A percentile compares a stretch with the other conserved stretches of the same genome.
phyloP scores from a whole-genome alignment of 1,139 yeast genomes.

The Suhomyces wounanorum region DNA sequence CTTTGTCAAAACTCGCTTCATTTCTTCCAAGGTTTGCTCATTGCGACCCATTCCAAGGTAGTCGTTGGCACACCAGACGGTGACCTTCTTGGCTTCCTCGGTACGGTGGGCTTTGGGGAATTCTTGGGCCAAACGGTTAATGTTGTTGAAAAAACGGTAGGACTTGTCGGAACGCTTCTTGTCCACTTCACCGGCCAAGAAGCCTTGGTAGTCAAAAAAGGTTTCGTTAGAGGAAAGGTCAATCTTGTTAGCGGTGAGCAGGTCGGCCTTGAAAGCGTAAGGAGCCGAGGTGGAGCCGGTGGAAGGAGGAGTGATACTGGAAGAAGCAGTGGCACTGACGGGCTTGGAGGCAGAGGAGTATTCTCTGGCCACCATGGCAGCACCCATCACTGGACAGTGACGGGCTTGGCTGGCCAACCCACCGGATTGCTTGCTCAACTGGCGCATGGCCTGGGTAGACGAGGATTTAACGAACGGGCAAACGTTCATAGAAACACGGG shows the following conservation, averaged over 20 bases:
- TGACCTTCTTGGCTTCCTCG: slow-evolving; percentile 75
- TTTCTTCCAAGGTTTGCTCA: slow-evolving; percentile 66
- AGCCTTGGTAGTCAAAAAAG: slow-evolving; percentile 65
- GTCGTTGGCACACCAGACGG: slow-evolving; percentile 99
- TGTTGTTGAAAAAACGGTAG: slow-evolving; percentile 93
- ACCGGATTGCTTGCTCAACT: slow-evolving; percentile 44
- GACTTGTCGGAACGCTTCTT: slow-evolving; percentile 86
- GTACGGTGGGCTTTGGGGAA: slow-evolving; percentile 91
- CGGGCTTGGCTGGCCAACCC: slow-evolving; percentile 64
- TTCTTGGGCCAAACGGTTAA: slow-evolving; percentile 90
- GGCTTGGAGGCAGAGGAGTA: slow-evolving; percentile 63
- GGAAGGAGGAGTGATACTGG: slow-evolving; percentile 9
- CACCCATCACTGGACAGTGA: slow-evolving; percentile 86
- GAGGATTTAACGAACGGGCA: slow-evolving; percentile 86
- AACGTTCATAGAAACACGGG: slow-evolving; percentile 73
- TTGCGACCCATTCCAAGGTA: slow-evolving; percentile 94
- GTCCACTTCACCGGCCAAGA: slow-evolving; percentile 61
- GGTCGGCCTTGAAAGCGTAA: slow-evolving; percentile 34
- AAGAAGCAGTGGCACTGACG: slow-evolving; percentile 49
- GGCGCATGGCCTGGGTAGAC: slow-evolving; percentile 61
- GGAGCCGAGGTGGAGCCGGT: slow-evolving; percentile 26
- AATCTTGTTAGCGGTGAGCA: slow-evolving; percentile 32
- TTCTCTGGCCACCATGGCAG: slow-evolving; percentile 55
- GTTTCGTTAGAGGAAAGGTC: slow-evolving; percentile 42
- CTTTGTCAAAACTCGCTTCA: slow-evolving; percentile 79